Evolutionary conservation across 2,329 filamentous ascomycete genomes (phyloP), one percentile per base, ranked within the genome.

Genomic region (Pseudogymnoascus sp.): DNA sequence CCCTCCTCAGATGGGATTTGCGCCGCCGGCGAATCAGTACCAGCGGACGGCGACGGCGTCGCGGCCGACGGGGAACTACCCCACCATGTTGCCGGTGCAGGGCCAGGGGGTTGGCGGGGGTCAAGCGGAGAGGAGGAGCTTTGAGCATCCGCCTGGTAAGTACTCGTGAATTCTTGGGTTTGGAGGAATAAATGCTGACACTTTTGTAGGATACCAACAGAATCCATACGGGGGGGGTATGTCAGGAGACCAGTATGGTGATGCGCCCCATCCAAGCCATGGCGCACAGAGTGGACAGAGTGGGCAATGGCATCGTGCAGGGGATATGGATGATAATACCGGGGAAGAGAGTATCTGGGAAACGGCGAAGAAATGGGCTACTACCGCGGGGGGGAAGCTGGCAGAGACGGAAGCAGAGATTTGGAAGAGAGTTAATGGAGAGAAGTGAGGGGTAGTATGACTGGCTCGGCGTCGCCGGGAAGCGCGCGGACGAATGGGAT

Each of bases 381-480:
- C 78, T 64, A 79, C 78, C 35, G 84, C 84, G 5, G 84, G 84
- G 60, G 80, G 81, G 65, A 83, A 80, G 70, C 73, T 88, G 28
- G 81, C 79, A 7, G 81, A 80, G 12, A 83, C 83, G 12, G 85
- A 88, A 75, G 77, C 75, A 60, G 83, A 86, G 72, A 80, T 88
- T 23, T 88, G 85, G 85, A 81, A 80, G 73, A 81, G 79, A 70
- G 83, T 87, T 70, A 87, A 84, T 74, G 85, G 83, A 74, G 77
- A 81, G 58, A 81, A 77, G 69, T 52, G 25, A 41, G 45, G 31
- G 33, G 25, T 33, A 61, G 25, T 6, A 35, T 61, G 8, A 31
- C 25, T 23, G 41, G 8, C n/a, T 21, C 18, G 11, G 33, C 41
- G 33, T 5, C 16, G 31, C 14, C 31, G 58, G 31, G 18, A 60